Conservation (phyloP, 306 rosid genomes). For the Acacia crassicarpa region DNA sequence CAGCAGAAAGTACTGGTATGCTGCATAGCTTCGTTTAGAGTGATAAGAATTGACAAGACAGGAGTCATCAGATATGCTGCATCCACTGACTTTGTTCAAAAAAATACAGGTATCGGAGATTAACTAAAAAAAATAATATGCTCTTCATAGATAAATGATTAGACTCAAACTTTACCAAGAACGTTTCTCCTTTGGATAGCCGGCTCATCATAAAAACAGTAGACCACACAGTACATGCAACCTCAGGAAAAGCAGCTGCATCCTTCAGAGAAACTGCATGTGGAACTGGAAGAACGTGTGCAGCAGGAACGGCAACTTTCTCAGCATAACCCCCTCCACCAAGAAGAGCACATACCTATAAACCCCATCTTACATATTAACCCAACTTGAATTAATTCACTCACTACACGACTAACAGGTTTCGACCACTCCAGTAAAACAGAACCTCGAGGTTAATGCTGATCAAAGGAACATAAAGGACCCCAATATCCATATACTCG, state of each 20-base stretch:
- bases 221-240: constrained; percentile 94
- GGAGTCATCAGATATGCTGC: background rate
- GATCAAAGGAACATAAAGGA: background rate
- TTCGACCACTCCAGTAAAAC: background rate
- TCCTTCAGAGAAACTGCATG: constrained; percentile 67
- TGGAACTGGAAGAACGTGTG: constrained; percentile 75
- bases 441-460: background rate
- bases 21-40: background rate
- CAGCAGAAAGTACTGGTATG: background rate
- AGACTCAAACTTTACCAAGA: constrained; percentile 54
- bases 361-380: constrained; percentile 27
- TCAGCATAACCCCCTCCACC: constrained; percentile 66
- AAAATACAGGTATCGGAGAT: background rate
- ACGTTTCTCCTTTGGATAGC: constrained; percentile 67
- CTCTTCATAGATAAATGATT: background rate
- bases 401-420: constrained; percentile 1
- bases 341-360: constrained; percentile 68
- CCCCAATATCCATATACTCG: background rate
- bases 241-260: constrained; percentile 86
- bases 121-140: background rate
- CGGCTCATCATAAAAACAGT: constrained; percentile 83
- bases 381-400: constrained; percentile 12
- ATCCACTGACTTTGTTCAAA: constrained; percentile 5
- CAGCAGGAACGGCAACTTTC: constrained; percentile 73
- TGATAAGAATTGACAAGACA: background rate